A percentile compares a stretch with the other conserved stretches of the same genome.
These are phyloP conservation scores for Kernera saxatilis DNA, from an alignment of 345 rosid genomes.

Conservation along the genomic window DNA sequence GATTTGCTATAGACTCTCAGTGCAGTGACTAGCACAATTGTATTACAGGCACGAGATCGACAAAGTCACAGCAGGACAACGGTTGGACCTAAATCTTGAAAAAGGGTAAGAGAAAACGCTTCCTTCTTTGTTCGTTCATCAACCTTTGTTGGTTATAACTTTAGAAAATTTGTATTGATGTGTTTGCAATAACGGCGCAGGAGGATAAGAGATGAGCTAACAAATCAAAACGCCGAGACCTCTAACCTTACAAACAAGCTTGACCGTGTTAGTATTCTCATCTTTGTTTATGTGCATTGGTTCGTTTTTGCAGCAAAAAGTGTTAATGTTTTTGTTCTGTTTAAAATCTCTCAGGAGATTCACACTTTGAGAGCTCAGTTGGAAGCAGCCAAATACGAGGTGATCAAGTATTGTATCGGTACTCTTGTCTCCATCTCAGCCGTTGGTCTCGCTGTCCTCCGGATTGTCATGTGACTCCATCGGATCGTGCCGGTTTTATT, in stretches of 20 bases:
- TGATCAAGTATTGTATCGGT: slow-evolving; percentile 88
- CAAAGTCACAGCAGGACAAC: slow-evolving; percentile 82
- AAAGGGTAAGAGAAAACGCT: slow-evolving; percentile 49
- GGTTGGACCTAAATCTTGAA: slow-evolving; percentile 93
- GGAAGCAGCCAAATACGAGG: slow-evolving; percentile 85
- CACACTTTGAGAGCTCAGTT: slow-evolving; percentile 75
- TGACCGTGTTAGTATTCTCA: slow-evolving; percentile 52
- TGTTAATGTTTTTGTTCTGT: neutral
- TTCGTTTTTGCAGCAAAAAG: neutral
- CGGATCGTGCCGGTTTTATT: neutral
- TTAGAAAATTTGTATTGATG: neutral
- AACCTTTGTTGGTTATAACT: neutral
- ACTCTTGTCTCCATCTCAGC: slow-evolving; percentile 84
- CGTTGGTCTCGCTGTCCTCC: slow-evolving; percentile 76
- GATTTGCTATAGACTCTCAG: neutral
- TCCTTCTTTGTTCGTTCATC: neutral
- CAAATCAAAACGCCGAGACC: slow-evolving; percentile 68
- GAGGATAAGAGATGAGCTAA: slow-evolving; percentile 74
- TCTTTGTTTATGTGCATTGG: neutral
- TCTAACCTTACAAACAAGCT: slow-evolving; percentile 79
- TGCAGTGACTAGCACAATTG: neutral
- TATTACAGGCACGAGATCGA: slow-evolving; percentile 75
- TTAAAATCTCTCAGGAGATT: slow-evolving; percentile 53
- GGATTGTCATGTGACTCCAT: slow-evolving; percentile 55
- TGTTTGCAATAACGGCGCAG: slow-evolving; percentile 32